These are phyloP conservation scores for Hymenoscyphus linearis DNA, from an alignment of 2,329 filamentous ascomycete genomes.

Conservation along the genomic window DNA sequence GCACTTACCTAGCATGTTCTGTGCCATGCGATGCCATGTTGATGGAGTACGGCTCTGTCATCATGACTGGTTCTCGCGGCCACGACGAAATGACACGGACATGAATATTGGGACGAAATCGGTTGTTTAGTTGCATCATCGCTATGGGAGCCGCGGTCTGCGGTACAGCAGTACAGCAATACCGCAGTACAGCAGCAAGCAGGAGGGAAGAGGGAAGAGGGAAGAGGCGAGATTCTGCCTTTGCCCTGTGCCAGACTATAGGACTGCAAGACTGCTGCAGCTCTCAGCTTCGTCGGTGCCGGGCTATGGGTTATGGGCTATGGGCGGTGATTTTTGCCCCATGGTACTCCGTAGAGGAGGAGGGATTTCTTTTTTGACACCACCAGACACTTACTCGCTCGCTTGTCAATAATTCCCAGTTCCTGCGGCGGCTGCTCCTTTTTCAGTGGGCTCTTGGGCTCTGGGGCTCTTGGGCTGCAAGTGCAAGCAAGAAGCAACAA, in stretches of 20 bases:
- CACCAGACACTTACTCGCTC: not conserved
- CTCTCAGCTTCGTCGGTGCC: not conserved
- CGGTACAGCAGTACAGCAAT: not conserved
- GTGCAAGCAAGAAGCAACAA: not conserved
- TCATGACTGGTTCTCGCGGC: not conserved
- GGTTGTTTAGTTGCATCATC: too few relatives aligned
- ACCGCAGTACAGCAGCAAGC: not conserved
- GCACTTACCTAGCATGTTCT: not conserved
- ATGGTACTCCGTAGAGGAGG: not conserved
- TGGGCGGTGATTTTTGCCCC: not conserved
- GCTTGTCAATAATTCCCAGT: not conserved
- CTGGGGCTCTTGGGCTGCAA: conserved; percentile 1
- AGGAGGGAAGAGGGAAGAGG: not conserved
- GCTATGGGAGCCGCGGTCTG: not conserved
- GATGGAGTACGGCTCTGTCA: not conserved
- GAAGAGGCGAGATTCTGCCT: not conserved
- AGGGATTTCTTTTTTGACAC: not conserved
- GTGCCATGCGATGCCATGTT: not conserved
- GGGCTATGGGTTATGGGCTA: not conserved
- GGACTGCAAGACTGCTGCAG: not conserved
- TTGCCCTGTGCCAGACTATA: not conserved
- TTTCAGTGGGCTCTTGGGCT: not conserved
- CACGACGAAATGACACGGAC: not conserved
- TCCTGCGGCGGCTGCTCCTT: not conserved
- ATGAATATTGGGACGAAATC: not conserved